Conservation (phyloP, 2,329 filamentous ascomycete species). For the Cercospora zeina region DNA sequence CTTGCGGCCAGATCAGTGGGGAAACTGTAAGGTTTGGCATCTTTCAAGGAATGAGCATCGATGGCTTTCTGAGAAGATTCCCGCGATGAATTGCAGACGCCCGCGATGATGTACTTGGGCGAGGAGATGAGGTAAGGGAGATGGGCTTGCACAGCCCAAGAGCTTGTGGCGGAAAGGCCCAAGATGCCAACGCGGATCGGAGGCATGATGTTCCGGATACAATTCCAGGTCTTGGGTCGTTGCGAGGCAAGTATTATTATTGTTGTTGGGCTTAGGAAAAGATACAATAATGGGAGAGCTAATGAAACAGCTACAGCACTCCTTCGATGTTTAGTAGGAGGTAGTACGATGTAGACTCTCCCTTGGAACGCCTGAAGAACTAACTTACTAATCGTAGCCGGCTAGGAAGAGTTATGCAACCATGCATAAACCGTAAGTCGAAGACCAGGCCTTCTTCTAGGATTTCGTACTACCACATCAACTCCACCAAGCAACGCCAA, state of each 20-base stretch:
- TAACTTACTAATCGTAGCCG: too few species aligned
- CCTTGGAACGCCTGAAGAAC: too few species aligned
- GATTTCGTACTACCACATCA: too few species aligned
- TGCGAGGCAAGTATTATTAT: neutral
- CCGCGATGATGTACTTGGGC: neutral
- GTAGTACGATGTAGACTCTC: too few species aligned
- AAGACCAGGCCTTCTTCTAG: too few species aligned
- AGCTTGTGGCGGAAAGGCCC: neutral
- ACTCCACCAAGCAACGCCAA: too few species aligned
- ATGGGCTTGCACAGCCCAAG: neutral
- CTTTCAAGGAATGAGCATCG: neutral
- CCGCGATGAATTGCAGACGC: neutral
- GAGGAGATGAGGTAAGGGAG: neutral
- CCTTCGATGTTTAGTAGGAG: too few species aligned
- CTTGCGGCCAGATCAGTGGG: conserved; percentile 49
- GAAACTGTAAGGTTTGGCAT: conserved; percentile 48
- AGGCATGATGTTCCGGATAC: neutral
- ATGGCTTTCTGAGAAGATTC: neutral
- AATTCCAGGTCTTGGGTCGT: neutral
- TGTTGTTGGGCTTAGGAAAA: neutral
- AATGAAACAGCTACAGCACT: neutral
- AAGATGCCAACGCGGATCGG: neutral
- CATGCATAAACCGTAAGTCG: too few species aligned
- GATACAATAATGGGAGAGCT: neutral
- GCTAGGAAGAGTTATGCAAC: too few species aligned